A percentile compares a stretch with the other conserved stretches of the same genome.
Conservation (phyloP, 768 basidiomycete species). For the Suillus sp. region DNA sequence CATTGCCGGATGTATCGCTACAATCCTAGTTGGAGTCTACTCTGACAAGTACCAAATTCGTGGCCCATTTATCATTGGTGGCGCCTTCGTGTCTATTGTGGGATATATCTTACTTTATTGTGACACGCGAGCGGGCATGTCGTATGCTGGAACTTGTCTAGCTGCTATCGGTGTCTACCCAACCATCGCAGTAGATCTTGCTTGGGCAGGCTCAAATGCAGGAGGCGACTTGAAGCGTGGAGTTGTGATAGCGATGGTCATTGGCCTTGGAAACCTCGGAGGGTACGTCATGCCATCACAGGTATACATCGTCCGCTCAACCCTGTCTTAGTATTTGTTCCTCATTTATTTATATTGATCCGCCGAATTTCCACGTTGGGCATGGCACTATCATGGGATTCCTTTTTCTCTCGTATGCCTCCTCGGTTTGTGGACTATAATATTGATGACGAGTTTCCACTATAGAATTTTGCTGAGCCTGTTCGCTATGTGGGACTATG, state of each 20-base stretch:
- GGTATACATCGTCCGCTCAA: constrained; percentile 28
- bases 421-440: constrained; percentile 12
- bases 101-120: constrained; percentile 54
- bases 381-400: constrained; percentile 42
- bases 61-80: constrained; percentile 52
- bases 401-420: constrained; percentile 28
- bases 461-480: constrained; percentile 42
- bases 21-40: constrained; percentile 42
- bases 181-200: constrained; percentile 47
- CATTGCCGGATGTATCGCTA: constrained; percentile 45
- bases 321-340: constrained; percentile 37
- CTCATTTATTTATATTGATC: constrained; percentile 43
- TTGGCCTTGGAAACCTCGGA: constrained; percentile 57
- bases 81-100: constrained; percentile 45
- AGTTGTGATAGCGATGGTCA: constrained; percentile 53
- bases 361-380: constrained; percentile 40
- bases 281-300: constrained; percentile 38
- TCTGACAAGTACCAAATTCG: constrained; percentile 45
- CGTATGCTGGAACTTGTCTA: constrained; percentile 51
- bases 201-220: constrained; percentile 58
- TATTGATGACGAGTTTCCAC: constrained; percentile 33
- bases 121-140: constrained; percentile 22
- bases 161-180: constrained; percentile 57
- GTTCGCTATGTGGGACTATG: constrained; percentile 53
- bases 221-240: constrained; percentile 58